These are phyloP conservation scores for Colletotrichum cordylinicola DNA, from an alignment of 2,329 filamentous ascomycete genomes.

Conservation along the genomic window DNA sequence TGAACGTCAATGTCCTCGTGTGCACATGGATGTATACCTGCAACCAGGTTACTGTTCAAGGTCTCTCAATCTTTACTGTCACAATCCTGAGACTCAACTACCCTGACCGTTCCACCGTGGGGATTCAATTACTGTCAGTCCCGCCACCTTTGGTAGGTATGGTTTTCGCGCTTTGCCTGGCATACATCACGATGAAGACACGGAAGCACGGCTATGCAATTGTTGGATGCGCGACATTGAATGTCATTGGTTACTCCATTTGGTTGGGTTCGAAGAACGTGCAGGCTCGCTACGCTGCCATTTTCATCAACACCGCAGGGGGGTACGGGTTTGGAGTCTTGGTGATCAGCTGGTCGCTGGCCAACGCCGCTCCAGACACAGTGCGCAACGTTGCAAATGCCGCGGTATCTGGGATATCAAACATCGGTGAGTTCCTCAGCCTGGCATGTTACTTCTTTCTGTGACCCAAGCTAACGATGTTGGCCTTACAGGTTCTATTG, in stretches of 20 bases:
- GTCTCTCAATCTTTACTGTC: constrained; percentile 69
- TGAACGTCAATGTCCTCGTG: constrained; percentile 30
- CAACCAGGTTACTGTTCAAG: constrained; percentile 63
- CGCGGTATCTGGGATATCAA: constrained; percentile 29
- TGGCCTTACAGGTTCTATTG: constrained; percentile 26
- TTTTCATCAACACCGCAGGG: constrained; percentile 33
- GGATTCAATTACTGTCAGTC: constrained; percentile 30
- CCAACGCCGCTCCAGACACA: constrained; percentile 31
- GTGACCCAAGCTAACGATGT: neutral
- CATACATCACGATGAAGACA: constrained; percentile 33
- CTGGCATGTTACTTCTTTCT: neutral
- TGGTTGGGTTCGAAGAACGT: constrained; percentile 29
- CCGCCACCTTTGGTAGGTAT: constrained; percentile 29
- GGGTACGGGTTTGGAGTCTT: constrained; percentile 29
- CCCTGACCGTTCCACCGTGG: constrained; percentile 26
- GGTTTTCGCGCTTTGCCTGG: constrained; percentile 27
- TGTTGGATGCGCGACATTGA: constrained; percentile 25
- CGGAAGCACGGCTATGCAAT: constrained; percentile 29
- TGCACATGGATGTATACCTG: constrained; percentile 30
- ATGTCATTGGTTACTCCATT: constrained; percentile 30
- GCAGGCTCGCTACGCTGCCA: constrained; percentile 30
- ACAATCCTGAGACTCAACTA: constrained; percentile 60
- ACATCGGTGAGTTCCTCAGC: constrained; percentile 26
- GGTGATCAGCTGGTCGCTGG: constrained; percentile 31
- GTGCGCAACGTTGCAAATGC: constrained; percentile 31